Base-by-base conservation (phyloP, 768 basidiomycete species). In the Macrolepiota albuminosa region DNA sequence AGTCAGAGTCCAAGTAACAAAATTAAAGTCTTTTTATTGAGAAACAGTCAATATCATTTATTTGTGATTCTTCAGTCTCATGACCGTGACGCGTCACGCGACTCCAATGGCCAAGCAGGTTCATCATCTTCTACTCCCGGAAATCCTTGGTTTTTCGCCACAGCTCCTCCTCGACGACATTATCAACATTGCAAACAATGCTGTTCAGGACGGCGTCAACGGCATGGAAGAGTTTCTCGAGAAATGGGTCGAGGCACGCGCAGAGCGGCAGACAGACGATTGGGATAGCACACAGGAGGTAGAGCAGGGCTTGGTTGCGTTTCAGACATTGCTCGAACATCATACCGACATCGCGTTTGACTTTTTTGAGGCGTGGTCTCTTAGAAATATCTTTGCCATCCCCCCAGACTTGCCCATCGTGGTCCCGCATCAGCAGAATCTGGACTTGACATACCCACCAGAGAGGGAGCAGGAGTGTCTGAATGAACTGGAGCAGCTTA, bases 321-420 rank as follows among this genome's bases (percentile, higher is more conserved):
- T 96, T 63, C 91, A 95, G 70, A 95, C 94, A 0, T 79, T 95
- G 47, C 79, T 97, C 14, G 91, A 95, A 68, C 85, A 85, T 57
- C 93, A 95, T 64, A 87, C 91, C 47, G 94, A 97, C 68, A 81
- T 92, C 48, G 94, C 93, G 0, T 92, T 95, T 61, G 94, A 97
- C 70, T 90, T 88, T 68, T 91, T 97, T 66, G 93, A 94, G 73
- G 87, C 86, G 0, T 96, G 94, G 93, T 87, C 85, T 11, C 71
- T 94, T 67, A 78, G 93, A 45, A 97, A 96, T 72, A 89, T 94
- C 58, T 96, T 96, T 66, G 83, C 85, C 54, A 80, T 94, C 16
- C 84, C 87, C 0, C 77, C 82, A 3, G 84, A 86, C 61, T 67
- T 92, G 37, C 86, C 86, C 0, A 74, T 93, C 36, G 84, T 93